Evolutionary conservation across 495 filamentous ascomycete species (phyloP).

Genomic region (Penicillium angulare): DNA sequence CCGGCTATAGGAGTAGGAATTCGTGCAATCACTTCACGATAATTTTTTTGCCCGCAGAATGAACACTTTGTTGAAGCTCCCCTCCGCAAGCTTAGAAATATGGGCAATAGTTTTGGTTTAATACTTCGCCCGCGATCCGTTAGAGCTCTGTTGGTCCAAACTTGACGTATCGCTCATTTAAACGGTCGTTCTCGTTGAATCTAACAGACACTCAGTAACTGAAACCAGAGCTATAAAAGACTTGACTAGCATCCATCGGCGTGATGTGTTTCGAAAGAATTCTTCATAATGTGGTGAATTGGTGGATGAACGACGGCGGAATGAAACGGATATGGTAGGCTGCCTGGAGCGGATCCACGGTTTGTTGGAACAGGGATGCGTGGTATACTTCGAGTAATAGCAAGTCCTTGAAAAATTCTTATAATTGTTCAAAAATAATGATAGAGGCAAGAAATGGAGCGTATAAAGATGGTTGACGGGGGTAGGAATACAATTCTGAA

Average conservation of each 20-base stretch:
- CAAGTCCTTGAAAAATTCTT: constrained; percentile 4
- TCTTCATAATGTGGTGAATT: constrained; percentile 17
- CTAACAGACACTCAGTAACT: constrained; percentile 13
- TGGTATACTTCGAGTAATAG: constrained; percentile 16
- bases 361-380: constrained; percentile 12
- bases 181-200: constrained; percentile 27
- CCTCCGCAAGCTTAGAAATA: constrained; percentile 15
- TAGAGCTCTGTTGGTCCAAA: constrained; percentile 31
- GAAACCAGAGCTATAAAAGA: constrained; percentile 2
- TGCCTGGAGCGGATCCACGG: constrained; percentile 13
- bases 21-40: constrained; percentile 34
- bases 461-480: too few species aligned
- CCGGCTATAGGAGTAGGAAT: constrained; percentile 35
- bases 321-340: constrained; percentile 15
- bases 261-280: constrained; percentile 29
- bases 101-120: constrained; percentile 29
- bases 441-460: not conserved
- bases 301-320: constrained; percentile 18
- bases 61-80: constrained; percentile 26
- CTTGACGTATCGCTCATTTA: constrained; percentile 29
- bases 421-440: constrained; percentile 12
- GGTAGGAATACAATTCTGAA: too few species aligned
- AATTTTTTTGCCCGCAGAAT: constrained; percentile 24
- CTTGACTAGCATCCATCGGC: constrained; percentile 23
- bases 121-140: constrained; percentile 26